phyloP scores from a whole-genome alignment of 495 filamentous ascomycete genomes.

The Jackrogersella minutella region DNA sequence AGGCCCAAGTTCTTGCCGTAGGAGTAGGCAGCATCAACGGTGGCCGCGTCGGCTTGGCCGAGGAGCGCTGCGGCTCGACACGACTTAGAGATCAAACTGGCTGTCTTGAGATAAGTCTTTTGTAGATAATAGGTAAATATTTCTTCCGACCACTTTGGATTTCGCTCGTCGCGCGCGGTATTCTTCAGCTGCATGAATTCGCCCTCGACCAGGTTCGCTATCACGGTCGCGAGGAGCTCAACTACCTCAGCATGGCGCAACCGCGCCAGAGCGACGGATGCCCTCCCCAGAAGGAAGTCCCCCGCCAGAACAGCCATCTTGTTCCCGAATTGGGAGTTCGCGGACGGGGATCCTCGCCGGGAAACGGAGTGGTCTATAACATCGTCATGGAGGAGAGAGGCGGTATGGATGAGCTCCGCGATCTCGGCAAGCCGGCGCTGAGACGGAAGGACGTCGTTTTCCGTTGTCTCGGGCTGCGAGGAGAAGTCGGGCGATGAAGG shows the following conservation, averaged over 20 bases:
- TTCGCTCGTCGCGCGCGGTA: slow-evolving; percentile 83
- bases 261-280: slow-evolving; percentile 91
- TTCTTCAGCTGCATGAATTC: slow-evolving; percentile 99
- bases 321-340: slow-evolving; percentile 94
- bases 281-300: slow-evolving; percentile 91
- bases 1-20: slow-evolving; percentile 94
- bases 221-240: slow-evolving; percentile 93
- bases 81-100: slow-evolving; percentile 92
- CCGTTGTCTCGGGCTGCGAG: slow-evolving; percentile 59
- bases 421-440: slow-evolving; percentile 94
- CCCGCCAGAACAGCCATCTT: slow-evolving; percentile 98
- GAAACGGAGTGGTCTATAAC: slow-evolving; percentile 92
- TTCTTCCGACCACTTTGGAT: slow-evolving; percentile 83
- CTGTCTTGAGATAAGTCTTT: slow-evolving; percentile 98
- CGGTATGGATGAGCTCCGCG: slow-evolving; percentile 95
- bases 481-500: slow-evolving; percentile 66
- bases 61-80: slow-evolving; percentile 90
- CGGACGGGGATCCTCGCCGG: slow-evolving; percentile 81
- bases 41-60: slow-evolving; percentile 75
- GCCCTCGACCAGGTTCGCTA: slow-evolving; percentile 96
- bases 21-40: slow-evolving; percentile 87
- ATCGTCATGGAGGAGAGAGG: slow-evolving; percentile 95
- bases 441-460: slow-evolving; percentile 86
- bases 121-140: slow-evolving; percentile 94
- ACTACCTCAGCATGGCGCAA: slow-evolving; percentile 92